These are phyloP conservation scores for Paramecium primaurelia DNA, from an alignment of 73 alveolate genomes.

Conservation along the genomic window DNA sequence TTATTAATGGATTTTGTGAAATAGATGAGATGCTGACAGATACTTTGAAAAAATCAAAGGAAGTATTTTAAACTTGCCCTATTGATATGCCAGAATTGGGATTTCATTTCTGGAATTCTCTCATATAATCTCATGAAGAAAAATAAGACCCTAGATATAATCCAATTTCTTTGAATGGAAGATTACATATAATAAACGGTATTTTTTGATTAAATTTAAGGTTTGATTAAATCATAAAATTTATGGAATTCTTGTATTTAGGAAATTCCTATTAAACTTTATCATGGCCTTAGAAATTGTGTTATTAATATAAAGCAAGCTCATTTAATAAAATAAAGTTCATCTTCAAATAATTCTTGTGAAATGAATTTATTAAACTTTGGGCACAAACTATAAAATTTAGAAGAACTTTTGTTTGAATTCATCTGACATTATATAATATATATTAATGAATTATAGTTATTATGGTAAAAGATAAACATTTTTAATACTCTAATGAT, in stretches of 20 bases:
- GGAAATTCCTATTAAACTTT: neutral
- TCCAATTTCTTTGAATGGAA: constrained; percentile 45
- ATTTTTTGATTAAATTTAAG: neutral
- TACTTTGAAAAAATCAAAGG: constrained; percentile 38
- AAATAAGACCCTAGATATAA: constrained; percentile 22
- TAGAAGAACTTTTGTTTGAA: neutral
- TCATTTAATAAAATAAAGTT: neutral
- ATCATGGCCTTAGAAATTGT: constrained; percentile 22
- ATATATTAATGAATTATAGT: neutral
- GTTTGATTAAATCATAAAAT: neutral
- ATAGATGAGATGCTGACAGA: constrained; percentile 42
- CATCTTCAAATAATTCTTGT: neutral
- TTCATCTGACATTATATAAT: neutral
- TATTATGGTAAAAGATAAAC: neutral
- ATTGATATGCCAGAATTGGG: constrained; percentile 43
- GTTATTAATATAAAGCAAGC: neutral
- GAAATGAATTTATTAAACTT: neutral
- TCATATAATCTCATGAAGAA: neutral
- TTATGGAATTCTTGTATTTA: neutral
- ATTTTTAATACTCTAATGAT: neutral
- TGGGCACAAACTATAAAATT: neutral
- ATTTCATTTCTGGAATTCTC: constrained; percentile 23
- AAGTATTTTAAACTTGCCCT: constrained; percentile 58
- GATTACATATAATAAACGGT: constrained; percentile 42
- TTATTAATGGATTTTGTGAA: constrained; percentile 48